Conservation (phyloP, 116 monocot genomes). For the Papilionanthe hybrid region DNA sequence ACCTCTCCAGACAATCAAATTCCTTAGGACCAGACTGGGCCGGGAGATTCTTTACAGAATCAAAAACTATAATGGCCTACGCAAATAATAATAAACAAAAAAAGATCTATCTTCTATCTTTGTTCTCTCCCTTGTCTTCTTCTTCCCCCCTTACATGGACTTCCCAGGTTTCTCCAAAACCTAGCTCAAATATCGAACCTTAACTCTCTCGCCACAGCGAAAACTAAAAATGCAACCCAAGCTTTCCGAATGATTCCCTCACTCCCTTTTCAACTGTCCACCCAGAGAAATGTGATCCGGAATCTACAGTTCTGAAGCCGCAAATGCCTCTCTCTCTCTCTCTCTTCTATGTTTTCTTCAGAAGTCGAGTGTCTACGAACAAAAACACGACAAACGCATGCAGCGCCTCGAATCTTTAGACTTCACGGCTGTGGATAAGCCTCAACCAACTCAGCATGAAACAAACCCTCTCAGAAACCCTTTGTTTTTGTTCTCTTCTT, state of each 20-base stretch:
- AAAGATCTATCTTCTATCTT: neutral
- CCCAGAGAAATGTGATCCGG: neutral
- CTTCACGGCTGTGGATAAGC: too few species aligned
- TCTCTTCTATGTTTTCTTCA: too few species aligned
- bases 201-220: neutral
- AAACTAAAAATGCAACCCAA: neutral
- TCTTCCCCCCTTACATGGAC: neutral
- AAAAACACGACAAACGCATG: too few species aligned
- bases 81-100: neutral
- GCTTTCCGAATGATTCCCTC: too few species aligned
- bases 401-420: too few species aligned
- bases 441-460: neutral
- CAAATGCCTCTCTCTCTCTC: neutral
- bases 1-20: neutral
- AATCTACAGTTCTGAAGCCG: neutral
- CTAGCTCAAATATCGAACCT: neutral
- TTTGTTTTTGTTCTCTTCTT: neutral
- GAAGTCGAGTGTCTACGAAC: too few species aligned
- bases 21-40: neutral
- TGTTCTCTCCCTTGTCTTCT: neutral
- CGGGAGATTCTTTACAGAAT: neutral
- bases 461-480: constrained; percentile 4
- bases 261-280: neutral
- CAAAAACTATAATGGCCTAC: neutral
- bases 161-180: neutral